A percentile compares a stretch with the other conserved stretches of the same genome.
phyloP scores from a whole-genome alignment of 2,329 filamentous ascomycete species.

The Ophiobolus disseminans region DNA sequence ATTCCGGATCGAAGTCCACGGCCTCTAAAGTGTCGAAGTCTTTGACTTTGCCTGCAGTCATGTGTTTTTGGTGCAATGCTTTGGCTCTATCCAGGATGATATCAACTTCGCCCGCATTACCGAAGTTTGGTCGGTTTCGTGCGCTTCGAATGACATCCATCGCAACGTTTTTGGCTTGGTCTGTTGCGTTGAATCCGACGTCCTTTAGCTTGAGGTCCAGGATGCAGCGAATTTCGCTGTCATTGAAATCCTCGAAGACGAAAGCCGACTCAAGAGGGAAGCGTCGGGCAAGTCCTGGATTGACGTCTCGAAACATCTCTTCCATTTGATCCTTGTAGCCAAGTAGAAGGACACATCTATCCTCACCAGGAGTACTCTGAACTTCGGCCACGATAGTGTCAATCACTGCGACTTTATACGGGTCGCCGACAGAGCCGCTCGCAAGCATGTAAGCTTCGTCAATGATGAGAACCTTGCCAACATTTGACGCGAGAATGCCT shows the following conservation, averaged over 20 bases:
- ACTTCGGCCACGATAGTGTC: slow-evolving; percentile 79
- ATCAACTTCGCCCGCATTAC: slow-evolving; percentile 78
- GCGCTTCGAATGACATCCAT: slow-evolving; percentile 67
- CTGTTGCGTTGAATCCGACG: slow-evolving; percentile 61
- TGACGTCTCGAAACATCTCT: slow-evolving; percentile 75
- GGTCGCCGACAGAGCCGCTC: slow-evolving; percentile 49
- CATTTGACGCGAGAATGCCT: slow-evolving; percentile 68
- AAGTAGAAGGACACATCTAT: slow-evolving; percentile 74
- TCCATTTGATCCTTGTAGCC: slow-evolving; percentile 75
- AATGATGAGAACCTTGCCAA: slow-evolving; percentile 79
- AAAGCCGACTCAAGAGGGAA: slow-evolving; percentile 72
- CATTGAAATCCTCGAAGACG: slow-evolving; percentile 71
- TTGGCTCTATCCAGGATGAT: slow-evolving; percentile 69
- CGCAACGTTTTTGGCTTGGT: slow-evolving; percentile 58
- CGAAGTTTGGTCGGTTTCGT: slow-evolving; percentile 70
- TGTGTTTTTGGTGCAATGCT: slow-evolving; percentile 56
- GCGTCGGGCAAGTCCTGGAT: slow-evolving; percentile 71
- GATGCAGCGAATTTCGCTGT: slow-evolving; percentile 65
- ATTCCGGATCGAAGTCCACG: slow-evolving; percentile 66
- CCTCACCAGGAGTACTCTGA: slow-evolving; percentile 72
- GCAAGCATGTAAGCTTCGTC: slow-evolving; percentile 79
- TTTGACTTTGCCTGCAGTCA: slow-evolving; percentile 35
- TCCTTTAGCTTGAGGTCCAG: slow-evolving; percentile 68
- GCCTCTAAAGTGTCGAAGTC: slow-evolving; percentile 49
- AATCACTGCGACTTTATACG: slow-evolving; percentile 69